A percentile compares a stretch with the other conserved stretches of the same genome.
Evolutionary conservation across 768 basidiomycete genomes (phyloP).

Genomic region (Leccinum sublutescens): DNA sequence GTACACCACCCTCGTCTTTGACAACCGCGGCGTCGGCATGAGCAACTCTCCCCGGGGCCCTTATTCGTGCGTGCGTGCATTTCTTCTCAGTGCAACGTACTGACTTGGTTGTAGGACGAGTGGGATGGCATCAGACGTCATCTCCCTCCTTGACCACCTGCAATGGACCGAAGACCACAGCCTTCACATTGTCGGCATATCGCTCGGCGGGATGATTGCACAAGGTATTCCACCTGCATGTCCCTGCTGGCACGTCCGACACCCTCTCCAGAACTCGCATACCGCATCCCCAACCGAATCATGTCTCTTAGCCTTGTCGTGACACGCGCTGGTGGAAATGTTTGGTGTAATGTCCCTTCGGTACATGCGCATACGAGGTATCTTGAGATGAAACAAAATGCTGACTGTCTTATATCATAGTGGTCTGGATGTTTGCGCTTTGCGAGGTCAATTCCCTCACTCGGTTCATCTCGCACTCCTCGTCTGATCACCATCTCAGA

Average conservation of each 20-base stretch:
- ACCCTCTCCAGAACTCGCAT: constrained; percentile 56
- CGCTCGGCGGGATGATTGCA: constrained; percentile 83
- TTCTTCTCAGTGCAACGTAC: not conserved
- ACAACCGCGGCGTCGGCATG: constrained; percentile 83
- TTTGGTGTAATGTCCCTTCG: constrained; percentile 62
- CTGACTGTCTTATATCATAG: constrained; percentile 26
- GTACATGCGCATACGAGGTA: constrained; percentile 37
- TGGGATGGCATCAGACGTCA: constrained; percentile 74
- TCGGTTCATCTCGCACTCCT: not conserved
- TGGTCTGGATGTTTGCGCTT: constrained; percentile 39
- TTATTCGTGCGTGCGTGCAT: constrained; percentile 55
- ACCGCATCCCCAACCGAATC: constrained; percentile 63
- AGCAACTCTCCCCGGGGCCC: constrained; percentile 70
- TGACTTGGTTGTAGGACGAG: constrained; percentile 47
- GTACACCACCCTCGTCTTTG: constrained; percentile 71
- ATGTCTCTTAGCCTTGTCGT: constrained; percentile 64
- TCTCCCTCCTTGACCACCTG: constrained; percentile 65
- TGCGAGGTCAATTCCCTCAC: constrained; percentile 27
- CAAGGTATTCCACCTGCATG: constrained; percentile 47
- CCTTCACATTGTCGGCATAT: constrained; percentile 71
- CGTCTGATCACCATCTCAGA: constrained; percentile 30
- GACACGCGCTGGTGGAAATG: constrained; percentile 62
- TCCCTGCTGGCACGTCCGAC: not conserved
- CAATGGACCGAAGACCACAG: constrained; percentile 65
- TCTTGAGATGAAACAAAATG: not conserved